phyloP scores from a whole-genome alignment of 768 basidiomycete species.

The Trametes meyenii region DNA sequence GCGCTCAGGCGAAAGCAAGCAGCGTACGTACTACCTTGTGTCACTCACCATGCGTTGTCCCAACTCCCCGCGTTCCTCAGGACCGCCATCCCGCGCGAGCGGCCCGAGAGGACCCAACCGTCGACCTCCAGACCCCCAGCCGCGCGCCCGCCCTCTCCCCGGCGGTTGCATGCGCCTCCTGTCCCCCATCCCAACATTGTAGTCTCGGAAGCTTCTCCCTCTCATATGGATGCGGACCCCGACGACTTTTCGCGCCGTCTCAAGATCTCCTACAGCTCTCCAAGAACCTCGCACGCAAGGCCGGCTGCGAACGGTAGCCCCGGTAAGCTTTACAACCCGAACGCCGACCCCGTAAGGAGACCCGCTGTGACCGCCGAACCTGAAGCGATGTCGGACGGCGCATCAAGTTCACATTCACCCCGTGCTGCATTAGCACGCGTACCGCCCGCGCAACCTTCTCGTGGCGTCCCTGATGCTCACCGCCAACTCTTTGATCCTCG shows the following conservation, averaged over 20 bases:
- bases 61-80: constrained; percentile 35
- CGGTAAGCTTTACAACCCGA: constrained; percentile 71
- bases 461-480: constrained; percentile 38
- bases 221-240: constrained; percentile 49
- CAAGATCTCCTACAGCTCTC: constrained; percentile 58
- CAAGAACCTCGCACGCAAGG: constrained; percentile 39
- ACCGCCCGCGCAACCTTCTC: constrained; percentile 35
- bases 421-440: constrained; percentile 35
- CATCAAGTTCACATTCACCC: constrained; percentile 52
- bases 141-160: constrained; percentile 38
- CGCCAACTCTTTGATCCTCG: constrained; percentile 85
- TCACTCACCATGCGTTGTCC: neutral
- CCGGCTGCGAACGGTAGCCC: constrained; percentile 33
- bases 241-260: constrained; percentile 77
- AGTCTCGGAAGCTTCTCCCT: constrained; percentile 47
- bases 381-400: constrained; percentile 63
- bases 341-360: constrained; percentile 61
- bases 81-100: constrained; percentile 48
- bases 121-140: constrained; percentile 35
- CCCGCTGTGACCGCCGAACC: constrained; percentile 64
- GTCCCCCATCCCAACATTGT: constrained; percentile 29
- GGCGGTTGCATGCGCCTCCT: constrained; percentile 28
- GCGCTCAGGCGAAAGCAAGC: constrained; percentile 69
- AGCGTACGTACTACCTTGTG: constrained; percentile 42
- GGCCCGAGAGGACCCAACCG: constrained; percentile 45